These are phyloP conservation scores for Thermochaetoides thermophila DNA, from an alignment of 495 filamentous ascomycete genomes.

Conservation along the genomic window DNA sequence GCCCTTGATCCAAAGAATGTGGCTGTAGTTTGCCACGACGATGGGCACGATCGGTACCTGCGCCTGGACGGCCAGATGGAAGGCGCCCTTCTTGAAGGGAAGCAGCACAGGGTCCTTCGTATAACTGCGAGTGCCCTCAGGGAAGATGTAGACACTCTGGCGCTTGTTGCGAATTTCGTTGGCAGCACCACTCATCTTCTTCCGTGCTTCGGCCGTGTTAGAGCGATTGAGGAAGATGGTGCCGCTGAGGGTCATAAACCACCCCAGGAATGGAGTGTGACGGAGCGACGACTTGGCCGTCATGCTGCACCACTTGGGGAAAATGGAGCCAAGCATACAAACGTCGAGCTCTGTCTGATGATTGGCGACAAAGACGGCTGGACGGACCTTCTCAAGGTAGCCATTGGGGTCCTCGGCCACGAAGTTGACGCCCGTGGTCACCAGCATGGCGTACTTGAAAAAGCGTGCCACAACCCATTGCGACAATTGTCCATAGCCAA, in stretches of 20 bases:
- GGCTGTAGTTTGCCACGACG: conserved; percentile 74
- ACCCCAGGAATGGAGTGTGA: conserved; percentile 74
- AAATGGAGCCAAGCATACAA: conserved; percentile 70
- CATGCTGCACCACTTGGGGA: conserved; percentile 83
- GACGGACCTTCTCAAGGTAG: conserved; percentile 48
- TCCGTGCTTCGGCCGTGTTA: conserved; percentile 64
- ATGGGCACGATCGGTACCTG: conserved; percentile 84
- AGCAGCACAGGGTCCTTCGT: conserved; percentile 62
- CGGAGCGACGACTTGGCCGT: conserved; percentile 82
- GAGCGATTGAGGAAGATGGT: conserved; percentile 89
- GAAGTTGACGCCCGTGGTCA: conserved; percentile 66
- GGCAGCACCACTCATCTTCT: conserved; percentile 73
- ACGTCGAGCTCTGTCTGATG: conserved; percentile 95
- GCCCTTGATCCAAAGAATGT: conserved; percentile 58
- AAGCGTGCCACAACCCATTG: conserved; percentile 74
- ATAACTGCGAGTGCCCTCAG: conserved; percentile 89
- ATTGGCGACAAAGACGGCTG: conserved; percentile 83
- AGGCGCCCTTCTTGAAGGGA: conserved; percentile 96
- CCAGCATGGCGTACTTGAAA: conserved; percentile 70
- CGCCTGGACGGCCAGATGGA: conserved; percentile 88
- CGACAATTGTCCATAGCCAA: conserved; percentile 57
- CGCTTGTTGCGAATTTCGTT: conserved; percentile 55
- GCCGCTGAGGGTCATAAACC: conserved; percentile 87
- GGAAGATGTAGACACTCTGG: conserved; percentile 89
- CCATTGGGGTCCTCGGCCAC: conserved; percentile 52